These are phyloP conservation scores for Teratosphaeria gauchensis DNA, from an alignment of 2,329 filamentous ascomycete species.

Conservation along the genomic window DNA sequence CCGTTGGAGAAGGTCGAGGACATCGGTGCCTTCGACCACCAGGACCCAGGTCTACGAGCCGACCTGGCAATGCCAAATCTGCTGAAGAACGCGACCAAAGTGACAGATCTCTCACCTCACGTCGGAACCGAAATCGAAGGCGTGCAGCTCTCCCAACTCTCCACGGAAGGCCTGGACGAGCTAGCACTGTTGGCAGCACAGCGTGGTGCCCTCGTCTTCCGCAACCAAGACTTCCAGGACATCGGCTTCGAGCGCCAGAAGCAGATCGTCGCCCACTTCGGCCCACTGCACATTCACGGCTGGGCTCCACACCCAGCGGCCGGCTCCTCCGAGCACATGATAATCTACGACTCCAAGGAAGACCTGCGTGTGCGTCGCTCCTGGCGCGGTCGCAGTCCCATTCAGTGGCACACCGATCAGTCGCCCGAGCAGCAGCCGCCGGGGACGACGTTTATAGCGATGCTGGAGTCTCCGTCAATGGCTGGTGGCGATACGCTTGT, in stretches of 20 bases:
- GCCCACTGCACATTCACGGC: conserved; percentile 9
- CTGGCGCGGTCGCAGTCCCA: too few species aligned
- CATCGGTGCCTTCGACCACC: conserved; percentile 13
- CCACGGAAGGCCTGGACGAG: conserved; percentile 5
- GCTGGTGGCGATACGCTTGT: too few species aligned
- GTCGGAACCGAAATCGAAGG: conserved; percentile 7
- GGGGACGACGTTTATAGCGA: too few species aligned
- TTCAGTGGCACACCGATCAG: too few species aligned
- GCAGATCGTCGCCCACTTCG: conserved; percentile 9
- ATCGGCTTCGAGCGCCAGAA: conserved; percentile 5
- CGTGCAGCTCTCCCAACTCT: conserved; percentile 6
- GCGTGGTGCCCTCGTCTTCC: conserved; percentile 8
- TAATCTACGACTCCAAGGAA: conserved; percentile 9
- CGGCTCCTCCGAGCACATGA: conserved; percentile 6
- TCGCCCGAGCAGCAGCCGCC: too few species aligned
- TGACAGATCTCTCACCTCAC: conserved; percentile 19
- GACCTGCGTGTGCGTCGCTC: conserved; percentile 6
- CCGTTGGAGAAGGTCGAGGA: neutral
- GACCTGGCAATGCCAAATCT: conserved; percentile 16
- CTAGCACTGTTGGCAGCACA: conserved; percentile 6
- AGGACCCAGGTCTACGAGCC: conserved; percentile 18
- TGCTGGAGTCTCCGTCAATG: too few species aligned
- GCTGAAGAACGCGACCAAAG: conserved; percentile 12
- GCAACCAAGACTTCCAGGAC: conserved; percentile 8
- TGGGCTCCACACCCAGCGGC: conserved; percentile 7